These are phyloP conservation scores for Euphorbia schlechtendalii DNA, from an alignment of 441 rosid genomes.

Conservation along the genomic window DNA sequence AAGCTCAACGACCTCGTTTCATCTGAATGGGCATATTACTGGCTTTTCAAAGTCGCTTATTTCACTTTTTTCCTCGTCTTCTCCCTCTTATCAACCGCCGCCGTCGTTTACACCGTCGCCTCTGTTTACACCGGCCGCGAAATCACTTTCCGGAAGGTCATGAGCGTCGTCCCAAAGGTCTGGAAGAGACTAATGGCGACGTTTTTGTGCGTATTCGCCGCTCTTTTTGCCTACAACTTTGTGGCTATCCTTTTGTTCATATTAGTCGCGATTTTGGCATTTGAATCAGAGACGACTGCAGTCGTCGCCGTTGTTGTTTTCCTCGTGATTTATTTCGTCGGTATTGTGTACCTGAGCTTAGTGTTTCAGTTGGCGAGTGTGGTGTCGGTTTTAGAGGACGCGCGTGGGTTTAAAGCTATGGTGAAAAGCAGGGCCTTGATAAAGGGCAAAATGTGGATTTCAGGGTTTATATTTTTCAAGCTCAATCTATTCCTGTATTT, in stretches of 20 bases:
- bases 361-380: constrained; percentile 50
- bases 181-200: constrained; percentile 50
- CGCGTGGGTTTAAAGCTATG: constrained; percentile 41
- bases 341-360: constrained; percentile 31
- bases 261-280: not conserved
- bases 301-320: not conserved
- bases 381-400: constrained; percentile 52
- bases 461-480: constrained; percentile 18
- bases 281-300: not conserved
- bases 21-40: constrained; percentile 22
- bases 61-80: constrained; percentile 32
- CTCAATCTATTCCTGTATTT: constrained; percentile 6
- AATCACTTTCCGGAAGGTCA: constrained; percentile 32
- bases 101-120: constrained; percentile 53
- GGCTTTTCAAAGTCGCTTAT: constrained; percentile 32
- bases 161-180: constrained; percentile 51
- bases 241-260: not conserved
- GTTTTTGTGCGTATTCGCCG: constrained; percentile 27
- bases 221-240: constrained; percentile 23
- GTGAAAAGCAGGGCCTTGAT: constrained; percentile 32
- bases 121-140: constrained; percentile 34
- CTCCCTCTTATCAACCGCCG: constrained; percentile 48
- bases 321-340: constrained; percentile 9
- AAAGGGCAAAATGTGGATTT: constrained; percentile 32
- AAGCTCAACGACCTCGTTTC: constrained; percentile 22